Evolutionary conservation across 1,284 basidiomycete genomes (phyloP).

Genomic region (Fomitiporia mediterranea): DNA sequence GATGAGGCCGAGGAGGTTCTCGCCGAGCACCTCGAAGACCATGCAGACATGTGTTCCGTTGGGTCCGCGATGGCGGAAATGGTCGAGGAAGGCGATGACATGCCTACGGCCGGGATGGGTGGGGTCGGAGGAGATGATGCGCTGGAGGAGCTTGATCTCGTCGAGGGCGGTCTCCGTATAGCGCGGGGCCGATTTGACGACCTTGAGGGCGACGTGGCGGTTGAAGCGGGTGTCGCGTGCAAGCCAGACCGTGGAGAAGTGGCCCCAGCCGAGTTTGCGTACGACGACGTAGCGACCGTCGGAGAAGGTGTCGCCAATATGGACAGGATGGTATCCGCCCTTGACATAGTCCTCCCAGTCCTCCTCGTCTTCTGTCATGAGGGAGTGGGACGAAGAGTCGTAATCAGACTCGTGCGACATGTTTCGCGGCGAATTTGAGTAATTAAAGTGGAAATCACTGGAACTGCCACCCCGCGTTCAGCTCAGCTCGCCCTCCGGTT

Average conservation of each 20-base stretch:
- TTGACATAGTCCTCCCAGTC: constrained; percentile 86
- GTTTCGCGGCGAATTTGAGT: background rate
- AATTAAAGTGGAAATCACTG: background rate
- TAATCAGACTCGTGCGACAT: constrained; percentile 48
- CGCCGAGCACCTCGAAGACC: constrained; percentile 98
- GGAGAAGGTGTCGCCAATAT: constrained; percentile 91
- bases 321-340: constrained; percentile 93
- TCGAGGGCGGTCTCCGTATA: constrained; percentile 98
- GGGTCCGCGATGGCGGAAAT: constrained; percentile 94
- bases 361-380: constrained; percentile 77
- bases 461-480: background rate
- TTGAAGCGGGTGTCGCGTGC: constrained; percentile 86
- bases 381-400: constrained; percentile 48
- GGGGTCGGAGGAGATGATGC: constrained; percentile 85
- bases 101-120: constrained; percentile 74
- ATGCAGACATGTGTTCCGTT: constrained; percentile 99
- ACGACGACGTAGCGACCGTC: constrained; percentile 88
- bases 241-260: constrained; percentile 95
- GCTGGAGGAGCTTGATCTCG: constrained; percentile 97
- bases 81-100: constrained; percentile 95
- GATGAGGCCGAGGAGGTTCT: constrained; percentile 97
- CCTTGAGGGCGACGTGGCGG: constrained; percentile 97
- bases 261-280: constrained; percentile 96
- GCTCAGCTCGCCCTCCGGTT: constrained; percentile 9
- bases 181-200: constrained; percentile 95